These are phyloP conservation scores for Ophiosphaerella korrae DNA, from an alignment of 2,329 filamentous ascomycete genomes.

Conservation along the genomic window DNA sequence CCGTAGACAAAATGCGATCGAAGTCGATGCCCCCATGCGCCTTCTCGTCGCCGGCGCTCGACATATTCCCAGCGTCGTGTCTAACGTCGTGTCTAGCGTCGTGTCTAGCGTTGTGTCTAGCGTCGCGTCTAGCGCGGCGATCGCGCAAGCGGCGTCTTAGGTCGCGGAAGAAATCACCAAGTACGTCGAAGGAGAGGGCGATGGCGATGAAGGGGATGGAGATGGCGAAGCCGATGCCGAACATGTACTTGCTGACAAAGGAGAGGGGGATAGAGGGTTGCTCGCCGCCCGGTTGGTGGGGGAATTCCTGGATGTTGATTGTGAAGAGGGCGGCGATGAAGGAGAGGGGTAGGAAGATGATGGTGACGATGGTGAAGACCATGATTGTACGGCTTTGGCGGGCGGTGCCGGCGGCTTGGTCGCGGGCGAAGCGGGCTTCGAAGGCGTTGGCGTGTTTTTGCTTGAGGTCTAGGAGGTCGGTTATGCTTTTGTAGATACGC, in stretches of 20 bases:
- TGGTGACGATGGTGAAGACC: conserved; percentile 65
- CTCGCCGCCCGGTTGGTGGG: conserved; percentile 34
- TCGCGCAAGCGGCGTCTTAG: conserved; percentile 23
- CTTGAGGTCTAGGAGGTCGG: conserved; percentile 68
- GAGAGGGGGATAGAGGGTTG: conserved; percentile 49
- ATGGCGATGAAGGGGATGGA: conserved; percentile 57
- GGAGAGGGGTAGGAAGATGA: conserved; percentile 61
- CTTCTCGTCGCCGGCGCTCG: conserved; percentile 15
- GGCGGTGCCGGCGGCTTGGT: conserved; percentile 66
- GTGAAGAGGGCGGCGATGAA: conserved; percentile 63
- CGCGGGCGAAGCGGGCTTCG: conserved; percentile 65
- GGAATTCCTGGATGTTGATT: conserved; percentile 59
- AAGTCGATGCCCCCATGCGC: conserved; percentile 25
- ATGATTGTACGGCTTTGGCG: conserved; percentile 62
- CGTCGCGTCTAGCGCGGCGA: conserved; percentile 4
- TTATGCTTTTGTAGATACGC: conserved; percentile 64
- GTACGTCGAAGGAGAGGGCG: conserved; percentile 53
- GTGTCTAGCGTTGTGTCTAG: not conserved
- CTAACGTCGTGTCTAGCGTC: not conserved
- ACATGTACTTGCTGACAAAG: conserved; percentile 62
- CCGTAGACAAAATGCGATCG: conserved; percentile 35
- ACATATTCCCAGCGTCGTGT: conserved; percentile 5
- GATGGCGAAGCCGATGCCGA: conserved; percentile 60
- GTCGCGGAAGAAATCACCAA: conserved; percentile 41
- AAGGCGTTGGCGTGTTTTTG: conserved; percentile 72